Evolutionary conservation across 106 monocot species (phyloP).

Genomic region (Triglochin maritima): DNA sequence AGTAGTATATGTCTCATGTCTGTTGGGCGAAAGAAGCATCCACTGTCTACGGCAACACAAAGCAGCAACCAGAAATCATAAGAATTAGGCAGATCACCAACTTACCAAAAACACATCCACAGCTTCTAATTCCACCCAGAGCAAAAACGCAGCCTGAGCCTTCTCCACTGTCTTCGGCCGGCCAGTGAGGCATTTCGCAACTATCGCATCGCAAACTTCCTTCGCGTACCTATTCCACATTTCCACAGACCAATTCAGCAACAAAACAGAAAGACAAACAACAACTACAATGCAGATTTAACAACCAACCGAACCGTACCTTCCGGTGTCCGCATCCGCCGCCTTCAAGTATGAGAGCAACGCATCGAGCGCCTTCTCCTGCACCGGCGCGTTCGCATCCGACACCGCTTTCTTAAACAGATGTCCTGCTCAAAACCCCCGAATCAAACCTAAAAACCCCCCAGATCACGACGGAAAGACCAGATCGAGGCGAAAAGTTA

Average conservation of each 20-base stretch:
- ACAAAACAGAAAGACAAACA: background rate
- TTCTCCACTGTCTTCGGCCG: slow-evolving; percentile 98
- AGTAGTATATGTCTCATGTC: too few relatives aligned
- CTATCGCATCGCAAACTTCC: slow-evolving; percentile 90
- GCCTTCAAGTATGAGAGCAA: slow-evolving; percentile 69
- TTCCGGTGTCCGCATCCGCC: slow-evolving; percentile 88
- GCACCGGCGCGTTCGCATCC: slow-evolving; percentile 93
- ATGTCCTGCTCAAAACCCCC: slow-evolving; percentile 24
- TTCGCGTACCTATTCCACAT: slow-evolving; percentile 62
- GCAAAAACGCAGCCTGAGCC: slow-evolving; percentile 61
- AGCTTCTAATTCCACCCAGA: slow-evolving; percentile 98
- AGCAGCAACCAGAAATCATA: too few relatives aligned
- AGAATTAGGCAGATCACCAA: background rate
- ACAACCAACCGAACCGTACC: slow-evolving; percentile 22
- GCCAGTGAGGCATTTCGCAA: slow-evolving; percentile 93
- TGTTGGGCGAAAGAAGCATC: too few relatives aligned
- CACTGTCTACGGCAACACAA: too few relatives aligned
- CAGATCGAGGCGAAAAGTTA: slow-evolving; percentile 8
- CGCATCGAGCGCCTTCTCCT: slow-evolving; percentile 98
- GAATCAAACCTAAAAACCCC: background rate
- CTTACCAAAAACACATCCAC: slow-evolving; percentile 86
- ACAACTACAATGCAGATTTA: background rate
- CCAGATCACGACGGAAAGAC: background rate
- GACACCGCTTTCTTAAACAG: slow-evolving; percentile 92
- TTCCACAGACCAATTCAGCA: slow-evolving; percentile 3